Evolutionary conservation across 306 rosid species (phyloP).

Genomic region (Quillaja saponaria): DNA sequence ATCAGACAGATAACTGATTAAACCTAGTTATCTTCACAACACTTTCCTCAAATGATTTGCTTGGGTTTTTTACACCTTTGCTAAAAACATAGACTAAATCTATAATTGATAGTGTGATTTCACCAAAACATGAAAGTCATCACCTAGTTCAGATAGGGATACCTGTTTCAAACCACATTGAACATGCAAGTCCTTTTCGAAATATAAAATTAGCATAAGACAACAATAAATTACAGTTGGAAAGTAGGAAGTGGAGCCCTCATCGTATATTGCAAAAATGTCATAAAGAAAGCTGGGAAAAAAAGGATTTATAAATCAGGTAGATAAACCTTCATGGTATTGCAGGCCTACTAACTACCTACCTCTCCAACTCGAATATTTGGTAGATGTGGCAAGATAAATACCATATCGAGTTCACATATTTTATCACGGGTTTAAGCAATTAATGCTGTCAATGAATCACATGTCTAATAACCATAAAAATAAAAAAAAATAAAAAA

Average conservation of each 20-base stretch:
- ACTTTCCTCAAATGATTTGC: slow-evolving; percentile 20
- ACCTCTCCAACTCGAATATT: no score
- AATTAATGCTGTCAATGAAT: no score
- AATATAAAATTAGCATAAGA: not conserved
- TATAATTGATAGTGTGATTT: not conserved
- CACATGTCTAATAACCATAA: no score
- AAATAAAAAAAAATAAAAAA: no score
- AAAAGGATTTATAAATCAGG: no score
- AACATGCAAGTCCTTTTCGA: slow-evolving; percentile 14
- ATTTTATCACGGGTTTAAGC: no score
- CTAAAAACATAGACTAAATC: not conserved
- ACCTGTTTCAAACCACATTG: not conserved
- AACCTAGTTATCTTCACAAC: slow-evolving; percentile 4
- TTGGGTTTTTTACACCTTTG: slow-evolving; percentile 12
- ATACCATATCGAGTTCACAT: no score
- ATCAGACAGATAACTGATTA: slow-evolving; percentile 14
- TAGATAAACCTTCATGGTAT: no score
- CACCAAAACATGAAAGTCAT: not conserved
- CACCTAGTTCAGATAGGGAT: not conserved
- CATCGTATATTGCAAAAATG: no score
- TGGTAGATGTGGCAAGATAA: no score
- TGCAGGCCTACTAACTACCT: no score
- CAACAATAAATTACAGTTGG: not conserved
- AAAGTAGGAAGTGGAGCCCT: not conserved
- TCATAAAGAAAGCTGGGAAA: no score